Evolutionary conservation across 164 flowering plant species (phyloP).

Genomic region (Vitis cinerea): DNA sequence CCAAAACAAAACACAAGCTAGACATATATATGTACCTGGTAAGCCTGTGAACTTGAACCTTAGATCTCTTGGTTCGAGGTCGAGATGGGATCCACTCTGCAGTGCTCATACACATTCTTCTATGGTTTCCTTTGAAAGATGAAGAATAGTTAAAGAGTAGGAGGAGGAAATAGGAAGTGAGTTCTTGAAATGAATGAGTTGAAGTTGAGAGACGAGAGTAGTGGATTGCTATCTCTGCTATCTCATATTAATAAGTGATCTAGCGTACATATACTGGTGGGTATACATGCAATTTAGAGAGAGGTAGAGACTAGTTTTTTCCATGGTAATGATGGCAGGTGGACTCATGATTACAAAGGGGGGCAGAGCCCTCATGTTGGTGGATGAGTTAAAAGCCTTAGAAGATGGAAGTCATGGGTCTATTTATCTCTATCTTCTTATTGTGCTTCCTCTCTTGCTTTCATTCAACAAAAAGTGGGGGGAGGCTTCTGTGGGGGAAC

Average conservation of each 20-base stretch:
- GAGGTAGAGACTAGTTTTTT: slow-evolving; percentile 12
- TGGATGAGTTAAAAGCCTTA: slow-evolving; percentile 6
- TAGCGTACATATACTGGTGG: background rate
- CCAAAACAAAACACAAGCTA: background rate
- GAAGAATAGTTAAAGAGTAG: background rate
- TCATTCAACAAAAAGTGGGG: background rate
- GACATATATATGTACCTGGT: slow-evolving; percentile 16
- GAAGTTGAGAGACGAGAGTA: slow-evolving; percentile 6
- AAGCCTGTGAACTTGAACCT: slow-evolving; percentile 26
- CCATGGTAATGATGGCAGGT: slow-evolving; percentile 19
- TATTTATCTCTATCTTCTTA: background rate
- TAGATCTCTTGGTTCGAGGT: slow-evolving; percentile 15
- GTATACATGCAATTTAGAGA: background rate
- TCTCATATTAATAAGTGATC: slow-evolving; percentile 14
- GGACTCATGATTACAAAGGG: slow-evolving; percentile 17
- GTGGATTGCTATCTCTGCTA: background rate
- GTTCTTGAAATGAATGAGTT: background rate
- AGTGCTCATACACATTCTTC: slow-evolving; percentile 24
- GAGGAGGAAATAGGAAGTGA: background rate
- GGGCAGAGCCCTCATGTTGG: slow-evolving; percentile 2
- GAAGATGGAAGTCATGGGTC: background rate
- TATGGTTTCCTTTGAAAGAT: background rate
- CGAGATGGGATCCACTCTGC: slow-evolving; percentile 7
- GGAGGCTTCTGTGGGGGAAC: background rate
- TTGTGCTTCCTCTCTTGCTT: background rate